A percentile compares a stretch with the other conserved stretches of the same genome.
These are phyloP conservation scores for Kwoniella newhampshirensis DNA, from an alignment of 768 basidiomycete species.

Conservation along the genomic window DNA sequence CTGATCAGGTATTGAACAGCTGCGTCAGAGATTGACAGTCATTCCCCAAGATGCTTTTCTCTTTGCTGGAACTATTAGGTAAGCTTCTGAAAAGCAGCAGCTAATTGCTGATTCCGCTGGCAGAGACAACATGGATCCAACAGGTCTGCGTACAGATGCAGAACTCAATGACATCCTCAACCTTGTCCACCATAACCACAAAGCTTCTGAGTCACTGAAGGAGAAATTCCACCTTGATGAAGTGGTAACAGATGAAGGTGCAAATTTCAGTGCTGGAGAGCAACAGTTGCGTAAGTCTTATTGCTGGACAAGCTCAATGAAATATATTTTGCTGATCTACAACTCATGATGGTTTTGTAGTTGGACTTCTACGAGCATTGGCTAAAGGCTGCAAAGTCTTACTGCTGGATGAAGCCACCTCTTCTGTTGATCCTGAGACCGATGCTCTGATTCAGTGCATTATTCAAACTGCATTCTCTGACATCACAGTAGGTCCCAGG, in stretches of 20 bases:
- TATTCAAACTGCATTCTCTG: slow-evolving; percentile 62
- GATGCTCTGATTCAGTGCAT: slow-evolving; percentile 64
- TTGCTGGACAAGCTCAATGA: not conserved
- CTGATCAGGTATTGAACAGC: slow-evolving; percentile 17
- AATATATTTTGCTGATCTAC: slow-evolving; percentile 3
- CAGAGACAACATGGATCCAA: slow-evolving; percentile 61
- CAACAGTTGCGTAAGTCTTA: slow-evolving; percentile 57
- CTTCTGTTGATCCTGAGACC: slow-evolving; percentile 59
- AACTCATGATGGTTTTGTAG: slow-evolving; percentile 18
- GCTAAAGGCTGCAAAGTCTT: slow-evolving; percentile 65
- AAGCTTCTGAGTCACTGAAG: slow-evolving; percentile 55
- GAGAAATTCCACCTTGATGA: slow-evolving; percentile 67
- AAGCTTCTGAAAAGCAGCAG: not conserved
- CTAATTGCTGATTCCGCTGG: not conserved
- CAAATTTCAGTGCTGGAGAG: slow-evolving; percentile 67
- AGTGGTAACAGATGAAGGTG: slow-evolving; percentile 65
- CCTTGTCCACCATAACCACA: slow-evolving; percentile 58
- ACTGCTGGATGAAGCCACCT: slow-evolving; percentile 60
- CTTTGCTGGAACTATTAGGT: slow-evolving; percentile 54
- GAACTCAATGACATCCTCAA: slow-evolving; percentile 65
- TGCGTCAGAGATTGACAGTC: slow-evolving; percentile 62
- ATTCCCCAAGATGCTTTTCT: slow-evolving; percentile 68
- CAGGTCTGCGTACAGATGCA: slow-evolving; percentile 60
- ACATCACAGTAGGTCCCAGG: slow-evolving; percentile 30
- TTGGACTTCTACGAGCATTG: slow-evolving; percentile 64